Evolutionary conservation across 2,329 filamentous ascomycete genomes (phyloP), one percentile per base, ranked within the genome.

Genomic region (Leptographium lundbergii): DNA sequence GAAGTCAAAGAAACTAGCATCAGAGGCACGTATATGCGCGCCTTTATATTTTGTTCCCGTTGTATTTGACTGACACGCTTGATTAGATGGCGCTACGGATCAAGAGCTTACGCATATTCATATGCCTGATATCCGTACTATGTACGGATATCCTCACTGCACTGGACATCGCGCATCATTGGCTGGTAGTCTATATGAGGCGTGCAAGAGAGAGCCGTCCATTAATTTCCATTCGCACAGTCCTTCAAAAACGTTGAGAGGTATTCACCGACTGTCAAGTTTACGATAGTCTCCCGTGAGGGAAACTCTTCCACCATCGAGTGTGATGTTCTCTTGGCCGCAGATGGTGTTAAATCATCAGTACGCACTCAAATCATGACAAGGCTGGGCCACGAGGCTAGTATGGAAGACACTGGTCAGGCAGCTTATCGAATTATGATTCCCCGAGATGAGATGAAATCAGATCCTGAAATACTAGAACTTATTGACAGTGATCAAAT

Each of bases 371-470:
- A 77, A 47, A 77, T 89, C 67, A 77, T 88, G 3, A 70, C 75
- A 36, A 71, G 75, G 53, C 71, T 82, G 1, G 75, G 77, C 48
- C 72, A 77, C 61, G 70, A 72, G 9, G 79, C 77, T 39, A 74
- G 81, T 59, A 80, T 85, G 63, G 75, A 82, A 61, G 85, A 88
- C 61, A 89, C 87, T 0, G 82, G 86, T 4, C 86, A 91, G 71
- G 88, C 88, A 0, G 87, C 87, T 3, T 91, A 91, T 73, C 81
- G 88, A 14, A 88, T 91, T 69, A 86, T 91, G 81, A 77, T 91
- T 19, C 81, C 79, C 1, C 81, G 87, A 13, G 77, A 81, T 32
- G 76, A 86, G 61, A 87, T 91, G 80, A 62, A 77, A 58, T 64
- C 79, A 24, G 86, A 91, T 65, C 80, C 86, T 0, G 85, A 88